These are phyloP conservation scores for Microbotryomycetes sp. DNA, from an alignment of 1,284 basidiomycete genomes.

Conservation along the genomic window DNA sequence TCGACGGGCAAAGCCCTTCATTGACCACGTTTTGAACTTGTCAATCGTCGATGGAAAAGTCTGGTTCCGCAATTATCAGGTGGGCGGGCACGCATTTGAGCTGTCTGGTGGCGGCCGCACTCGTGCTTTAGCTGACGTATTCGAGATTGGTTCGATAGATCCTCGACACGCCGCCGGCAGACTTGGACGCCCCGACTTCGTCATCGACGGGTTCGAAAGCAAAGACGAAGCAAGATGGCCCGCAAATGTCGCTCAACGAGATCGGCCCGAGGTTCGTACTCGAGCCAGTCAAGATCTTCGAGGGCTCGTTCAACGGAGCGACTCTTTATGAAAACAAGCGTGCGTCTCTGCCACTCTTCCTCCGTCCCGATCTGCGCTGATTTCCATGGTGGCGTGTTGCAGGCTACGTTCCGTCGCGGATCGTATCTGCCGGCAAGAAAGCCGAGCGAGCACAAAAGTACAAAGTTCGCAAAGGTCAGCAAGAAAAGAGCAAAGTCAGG, in stretches of 20 bases:
- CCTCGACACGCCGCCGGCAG: constrained; percentile 55
- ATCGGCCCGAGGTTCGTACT: constrained; percentile 97
- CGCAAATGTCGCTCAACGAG: constrained; percentile 67
- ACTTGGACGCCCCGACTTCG: constrained; percentile 39
- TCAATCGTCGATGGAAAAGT: constrained; percentile 93
- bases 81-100: constrained; percentile 39
- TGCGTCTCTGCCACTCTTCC: constrained; percentile 42
- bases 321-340: constrained; percentile 95
- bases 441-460: constrained; percentile 31
- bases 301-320: constrained; percentile 90
- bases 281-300: constrained; percentile 96
- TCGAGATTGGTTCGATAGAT: too few species aligned
- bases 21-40: constrained; percentile 96
- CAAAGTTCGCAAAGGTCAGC: constrained; percentile 26
- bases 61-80: constrained; percentile 99
- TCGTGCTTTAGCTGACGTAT: too few species aligned
- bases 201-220: constrained; percentile 16
- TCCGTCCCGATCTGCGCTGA: background rate
- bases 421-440: constrained; percentile 9
- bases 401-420: constrained; percentile 32
- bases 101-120: background rate
- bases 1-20: constrained; percentile 88
- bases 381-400: background rate
- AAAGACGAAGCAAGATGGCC: constrained; percentile 33
- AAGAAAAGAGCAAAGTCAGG: constrained; percentile 21